Base-by-base conservation (phyloP, 306 rosid genomes). In the Morella rubra region DNA sequence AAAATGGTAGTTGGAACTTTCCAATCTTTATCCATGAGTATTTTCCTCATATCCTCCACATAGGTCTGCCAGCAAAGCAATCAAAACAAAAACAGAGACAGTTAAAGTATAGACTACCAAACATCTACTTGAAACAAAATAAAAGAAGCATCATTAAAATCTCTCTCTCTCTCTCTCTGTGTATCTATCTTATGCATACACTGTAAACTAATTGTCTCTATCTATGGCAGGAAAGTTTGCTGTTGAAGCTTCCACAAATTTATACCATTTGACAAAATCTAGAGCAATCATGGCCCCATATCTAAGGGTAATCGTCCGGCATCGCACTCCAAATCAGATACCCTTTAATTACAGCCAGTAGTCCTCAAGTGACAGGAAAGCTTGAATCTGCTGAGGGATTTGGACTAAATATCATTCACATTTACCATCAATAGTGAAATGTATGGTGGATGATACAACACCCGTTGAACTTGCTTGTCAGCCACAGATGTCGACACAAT, bases 21-120 rank as follows among this genome's bases (percentile, higher is more conserved):
- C 97, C 96, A 93, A 66, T 55, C 81, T 74, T 86, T 59, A 69
- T 87, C 93, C 73, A 52, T 73, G 9, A 93, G 90, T 80, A 77
- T 84, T 41, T 56, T 76, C 72, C 77, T 79, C 93, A 86, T 89
- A 84, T 93, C 93, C 44, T 89, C 88, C 79, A 91, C 92, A 77
- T 85, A 85, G 56, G 78, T 80, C 97, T 93, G 82, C 77, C 50
- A 67, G 45, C 19, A 73, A 77, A 73, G 59, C 58, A 81, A 73
- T 69, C 61, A 71, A n/a, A 75, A 73, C 54, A 60, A 54, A 42
- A 69, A n/a, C n/a, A 64, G 69, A 75, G 72, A n/a, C 15, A 58
- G 54, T 44, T 58, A 78, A 44, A n/a, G 44, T 44, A 58, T 27
- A 50, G 44, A 67, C 41, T 71, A 62, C 44, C 5, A 37, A 60